Conservation (phyloP, 2,329 filamentous ascomycete genomes). For the Trichoderma simmonsii region DNA sequence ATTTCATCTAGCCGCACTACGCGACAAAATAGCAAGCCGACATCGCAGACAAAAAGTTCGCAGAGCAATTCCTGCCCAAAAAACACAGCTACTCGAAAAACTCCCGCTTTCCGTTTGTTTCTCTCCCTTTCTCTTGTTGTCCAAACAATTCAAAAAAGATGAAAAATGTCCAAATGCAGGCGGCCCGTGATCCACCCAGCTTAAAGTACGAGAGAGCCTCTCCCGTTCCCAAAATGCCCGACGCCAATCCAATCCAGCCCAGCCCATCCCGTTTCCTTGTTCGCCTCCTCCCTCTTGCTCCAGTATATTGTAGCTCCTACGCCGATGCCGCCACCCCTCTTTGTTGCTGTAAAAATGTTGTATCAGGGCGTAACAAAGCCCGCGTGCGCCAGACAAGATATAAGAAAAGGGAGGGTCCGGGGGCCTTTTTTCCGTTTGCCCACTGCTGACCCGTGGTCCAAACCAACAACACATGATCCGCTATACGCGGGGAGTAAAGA, state of each 20-base stretch:
- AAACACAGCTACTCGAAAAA: background rate
- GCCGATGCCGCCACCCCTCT: slow-evolving; percentile 11
- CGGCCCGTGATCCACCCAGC: background rate
- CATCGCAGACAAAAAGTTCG: background rate
- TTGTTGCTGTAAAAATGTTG: background rate
- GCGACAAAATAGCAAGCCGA: slow-evolving; percentile 5
- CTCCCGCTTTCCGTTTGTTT: background rate
- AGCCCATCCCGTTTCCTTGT: background rate
- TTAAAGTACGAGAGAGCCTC: background rate
- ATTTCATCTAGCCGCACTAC: slow-evolving; percentile 8
- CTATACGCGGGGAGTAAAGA: slow-evolving; percentile 3
- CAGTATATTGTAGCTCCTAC: background rate
- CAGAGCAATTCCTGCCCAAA: background rate
- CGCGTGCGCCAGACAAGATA: background rate
- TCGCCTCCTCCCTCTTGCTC: background rate
- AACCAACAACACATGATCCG: slow-evolving; percentile 3
- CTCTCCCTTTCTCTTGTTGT: background rate
- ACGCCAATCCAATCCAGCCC: slow-evolving; percentile 4
- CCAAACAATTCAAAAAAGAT: background rate
- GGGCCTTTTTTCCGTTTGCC: background rate
- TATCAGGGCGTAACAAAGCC: slow-evolving; percentile 3
- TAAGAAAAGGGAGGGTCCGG: background rate
- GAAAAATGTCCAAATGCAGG: background rate
- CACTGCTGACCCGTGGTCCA: background rate
- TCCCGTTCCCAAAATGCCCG: slow-evolving; percentile 2